Evolutionary conservation across 2,329 filamentous ascomycete species (phyloP).

Genomic region (Peltaster fructicola): DNA sequence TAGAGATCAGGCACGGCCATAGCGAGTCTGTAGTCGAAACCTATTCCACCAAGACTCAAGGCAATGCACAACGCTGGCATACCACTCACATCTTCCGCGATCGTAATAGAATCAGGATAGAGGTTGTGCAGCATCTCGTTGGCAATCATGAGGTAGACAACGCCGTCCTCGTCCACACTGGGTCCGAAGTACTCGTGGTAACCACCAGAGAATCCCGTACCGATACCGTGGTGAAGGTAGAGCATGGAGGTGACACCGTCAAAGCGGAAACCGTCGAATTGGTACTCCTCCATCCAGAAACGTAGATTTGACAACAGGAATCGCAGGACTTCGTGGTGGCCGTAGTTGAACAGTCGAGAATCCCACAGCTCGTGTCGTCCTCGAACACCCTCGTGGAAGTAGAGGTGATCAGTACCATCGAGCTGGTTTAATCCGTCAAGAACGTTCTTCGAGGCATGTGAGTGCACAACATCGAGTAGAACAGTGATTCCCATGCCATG

Average conservation of each 20-base stretch:
- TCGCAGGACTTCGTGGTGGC: conserved; percentile 81
- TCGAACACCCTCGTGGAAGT: conserved; percentile 77
- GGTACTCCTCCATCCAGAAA: conserved; percentile 98
- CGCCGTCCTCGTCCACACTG: conserved; percentile 77
- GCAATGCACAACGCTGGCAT: conserved; percentile 94
- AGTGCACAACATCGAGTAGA: conserved; percentile 89
- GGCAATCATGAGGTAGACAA: conserved; percentile 88
- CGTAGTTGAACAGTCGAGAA: conserved; percentile 93
- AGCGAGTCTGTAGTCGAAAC: conserved; percentile 90
- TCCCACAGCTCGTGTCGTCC: conserved; percentile 91
- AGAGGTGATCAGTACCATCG: conserved; percentile 84
- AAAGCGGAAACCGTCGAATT: conserved; percentile 93
- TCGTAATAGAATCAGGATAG: conserved; percentile 74
- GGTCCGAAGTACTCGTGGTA: conserved; percentile 96
- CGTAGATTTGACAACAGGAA: conserved; percentile 89
- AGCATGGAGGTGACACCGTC: conserved; percentile 98
- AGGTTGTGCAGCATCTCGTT: conserved; percentile 90
- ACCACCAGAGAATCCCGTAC: conserved; percentile 92
- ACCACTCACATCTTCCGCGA: conserved; percentile 93
- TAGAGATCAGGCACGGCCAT: conserved; percentile 99
- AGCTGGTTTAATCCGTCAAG: conserved; percentile 91
- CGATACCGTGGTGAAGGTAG: conserved; percentile 88
- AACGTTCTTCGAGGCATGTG: conserved; percentile 94
- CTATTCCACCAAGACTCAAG: conserved; percentile 71
- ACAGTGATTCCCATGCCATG: conserved; percentile 83